Evolutionary conservation across 345 rosid genomes (phyloP).

Genomic region (Eucalyptus cloeziana): DNA sequence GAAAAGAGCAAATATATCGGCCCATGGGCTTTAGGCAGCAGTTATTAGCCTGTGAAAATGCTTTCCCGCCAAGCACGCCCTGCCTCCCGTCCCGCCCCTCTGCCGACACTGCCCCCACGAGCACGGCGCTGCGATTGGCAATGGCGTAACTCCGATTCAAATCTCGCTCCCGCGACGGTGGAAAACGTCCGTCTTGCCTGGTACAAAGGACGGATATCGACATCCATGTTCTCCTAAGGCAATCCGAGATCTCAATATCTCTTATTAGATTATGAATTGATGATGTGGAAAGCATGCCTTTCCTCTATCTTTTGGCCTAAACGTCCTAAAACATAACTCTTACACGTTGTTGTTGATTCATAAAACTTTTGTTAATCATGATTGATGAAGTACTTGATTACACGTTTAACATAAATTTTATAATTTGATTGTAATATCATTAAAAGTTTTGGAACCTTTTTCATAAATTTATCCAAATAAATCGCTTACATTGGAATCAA

Average conservation of each 20-base stretch:
- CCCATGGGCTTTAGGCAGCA: not conserved
- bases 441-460: accelerated
- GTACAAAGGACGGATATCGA: not conserved
- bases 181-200: not conserved
- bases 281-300: accelerated
- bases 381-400: not conserved
- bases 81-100: not conserved
- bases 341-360: accelerated
- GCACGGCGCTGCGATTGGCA: not conserved
- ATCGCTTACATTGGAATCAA: accelerated
- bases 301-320: not conserved
- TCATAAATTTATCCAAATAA: accelerated
- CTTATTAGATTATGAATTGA: not conserved
- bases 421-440: not conserved
- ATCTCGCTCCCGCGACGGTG: not conserved
- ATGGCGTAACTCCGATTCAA: not conserved
- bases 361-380: not conserved
- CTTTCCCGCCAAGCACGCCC: not conserved
- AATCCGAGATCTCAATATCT: not conserved
- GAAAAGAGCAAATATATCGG: not conserved
- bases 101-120: not conserved
- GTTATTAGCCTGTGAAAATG: not conserved
- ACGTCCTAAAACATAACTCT: accelerated
- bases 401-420: not conserved
- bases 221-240: not conserved